phyloP scores from a whole-genome alignment of 2,329 filamentous ascomycete species.

The Conoideocrella luteorostrata region DNA sequence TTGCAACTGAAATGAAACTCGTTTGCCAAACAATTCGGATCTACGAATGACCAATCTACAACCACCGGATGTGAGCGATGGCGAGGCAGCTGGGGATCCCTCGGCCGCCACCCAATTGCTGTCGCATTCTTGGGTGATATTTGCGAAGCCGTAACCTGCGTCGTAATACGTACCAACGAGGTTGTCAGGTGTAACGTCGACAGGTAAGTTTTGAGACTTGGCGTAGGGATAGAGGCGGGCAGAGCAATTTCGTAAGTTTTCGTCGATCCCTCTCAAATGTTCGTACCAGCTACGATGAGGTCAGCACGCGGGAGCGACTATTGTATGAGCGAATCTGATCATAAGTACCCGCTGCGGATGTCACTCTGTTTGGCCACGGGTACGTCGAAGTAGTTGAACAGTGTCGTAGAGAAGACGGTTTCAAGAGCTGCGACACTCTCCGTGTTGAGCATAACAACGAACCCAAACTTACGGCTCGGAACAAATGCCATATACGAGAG shows the following conservation, averaged over 20 bases:
- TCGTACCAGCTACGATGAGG: conserved; percentile 6
- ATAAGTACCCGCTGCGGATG: conserved; percentile 12
- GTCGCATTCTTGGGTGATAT: conserved; percentile 12
- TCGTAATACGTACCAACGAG: conserved; percentile 35
- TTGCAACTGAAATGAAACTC: conserved; percentile 13
- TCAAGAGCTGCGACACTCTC: conserved; percentile 11
- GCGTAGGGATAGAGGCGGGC: conserved; percentile 12
- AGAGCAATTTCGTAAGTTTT: conserved; percentile 13
- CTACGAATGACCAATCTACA: conserved; percentile 15
- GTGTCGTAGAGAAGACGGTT: conserved; percentile 15
- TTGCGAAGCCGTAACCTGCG: conserved; percentile 16
- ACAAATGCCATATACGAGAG: conserved; percentile 22
- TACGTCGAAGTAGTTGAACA: conserved; percentile 18
- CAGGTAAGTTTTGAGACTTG: conserved; percentile 19
- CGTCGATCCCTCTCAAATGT: background rate
- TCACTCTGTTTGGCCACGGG: conserved; percentile 9
- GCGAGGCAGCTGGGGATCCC: conserved; percentile 11
- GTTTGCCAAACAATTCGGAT: conserved; percentile 12
- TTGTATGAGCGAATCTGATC: background rate
- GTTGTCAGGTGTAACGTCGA: conserved; percentile 32
- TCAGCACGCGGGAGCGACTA: background rate
- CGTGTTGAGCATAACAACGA: conserved; percentile 20
- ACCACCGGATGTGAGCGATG: conserved; percentile 4
- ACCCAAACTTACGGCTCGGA: conserved; percentile 17
- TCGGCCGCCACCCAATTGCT: conserved; percentile 7